phyloP scores from a whole-genome alignment of 2,329 filamentous ascomycete genomes.

The Cercospora zeina region DNA sequence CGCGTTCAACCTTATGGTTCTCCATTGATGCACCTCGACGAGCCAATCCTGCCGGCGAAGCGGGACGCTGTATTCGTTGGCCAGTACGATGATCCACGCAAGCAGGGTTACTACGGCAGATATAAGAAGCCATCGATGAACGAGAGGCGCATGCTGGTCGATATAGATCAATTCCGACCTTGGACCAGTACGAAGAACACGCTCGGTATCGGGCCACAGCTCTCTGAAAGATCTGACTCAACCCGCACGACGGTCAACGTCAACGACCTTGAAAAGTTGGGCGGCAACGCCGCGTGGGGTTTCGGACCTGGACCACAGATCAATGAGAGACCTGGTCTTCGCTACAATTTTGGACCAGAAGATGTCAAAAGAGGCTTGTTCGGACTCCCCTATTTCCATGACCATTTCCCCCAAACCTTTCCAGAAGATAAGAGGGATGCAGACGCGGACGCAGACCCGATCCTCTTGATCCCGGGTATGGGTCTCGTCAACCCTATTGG shows the following conservation, averaged over 20 bases:
- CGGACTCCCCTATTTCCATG: background rate
- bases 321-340: background rate
- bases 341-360: background rate
- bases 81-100: background rate
- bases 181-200: background rate
- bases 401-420: background rate
- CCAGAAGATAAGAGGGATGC: conserved; percentile 5
- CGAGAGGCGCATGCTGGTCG: background rate
- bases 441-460: conserved; percentile 1
- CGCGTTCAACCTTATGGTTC: background rate
- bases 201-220: background rate
- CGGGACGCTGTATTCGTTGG: background rate
- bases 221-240: background rate
- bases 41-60: background rate
- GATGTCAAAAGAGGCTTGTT: background rate
- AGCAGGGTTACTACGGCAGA: background rate
- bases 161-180: background rate
- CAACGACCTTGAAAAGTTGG: background rate
- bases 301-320: background rate
- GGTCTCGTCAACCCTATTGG: background rate
- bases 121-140: background rate
- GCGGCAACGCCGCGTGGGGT: too few species aligned
- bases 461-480: background rate
- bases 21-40: background rate
- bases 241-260: background rate